phyloP scores from a whole-genome alignment of 2,329 filamentous ascomycete species.

The Epichloe sylvatica region DNA sequence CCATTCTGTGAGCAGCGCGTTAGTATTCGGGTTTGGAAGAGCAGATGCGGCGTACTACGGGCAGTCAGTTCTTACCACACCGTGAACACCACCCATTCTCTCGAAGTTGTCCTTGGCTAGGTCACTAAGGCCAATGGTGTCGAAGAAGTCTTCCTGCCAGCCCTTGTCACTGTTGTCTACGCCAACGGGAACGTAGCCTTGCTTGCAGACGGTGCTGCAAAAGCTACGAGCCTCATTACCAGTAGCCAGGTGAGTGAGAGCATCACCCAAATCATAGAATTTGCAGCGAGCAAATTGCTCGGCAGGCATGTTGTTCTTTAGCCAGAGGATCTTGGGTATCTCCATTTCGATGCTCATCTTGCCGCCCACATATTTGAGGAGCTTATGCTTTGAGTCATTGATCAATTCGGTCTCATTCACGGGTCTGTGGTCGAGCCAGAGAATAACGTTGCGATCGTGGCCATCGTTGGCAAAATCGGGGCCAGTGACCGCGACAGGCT shows the following conservation, averaged over 20 bases:
- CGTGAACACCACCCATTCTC: slow-evolving; percentile 85
- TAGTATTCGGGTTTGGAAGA: slow-evolving; percentile 1
- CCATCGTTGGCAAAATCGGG: slow-evolving; percentile 64
- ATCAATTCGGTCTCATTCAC: slow-evolving; percentile 84
- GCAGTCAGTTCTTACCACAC: slow-evolving; percentile 47
- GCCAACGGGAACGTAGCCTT: slow-evolving; percentile 91
- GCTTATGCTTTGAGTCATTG: slow-evolving; percentile 81
- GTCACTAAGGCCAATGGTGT: slow-evolving; percentile 73
- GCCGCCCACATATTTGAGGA: slow-evolving; percentile 90
- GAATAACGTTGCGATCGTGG: slow-evolving; percentile 84
- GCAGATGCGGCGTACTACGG: neutral
- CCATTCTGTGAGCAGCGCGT: slow-evolving; percentile 54
- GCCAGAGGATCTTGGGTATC: slow-evolving; percentile 93
- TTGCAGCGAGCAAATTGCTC: slow-evolving; percentile 87
- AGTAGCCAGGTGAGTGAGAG: slow-evolving; percentile 85
- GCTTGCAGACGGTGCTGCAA: slow-evolving; percentile 94
- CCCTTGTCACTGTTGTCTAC: slow-evolving; percentile 95
- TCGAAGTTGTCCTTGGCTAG: slow-evolving; percentile 76
- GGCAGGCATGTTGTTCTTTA: slow-evolving; percentile 95
- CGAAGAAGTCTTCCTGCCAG: slow-evolving; percentile 92
- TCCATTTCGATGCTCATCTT: slow-evolving; percentile 99
- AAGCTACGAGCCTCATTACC: slow-evolving; percentile 85
- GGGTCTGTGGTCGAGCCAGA: slow-evolving; percentile 94
- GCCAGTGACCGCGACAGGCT: slow-evolving; percentile 80
- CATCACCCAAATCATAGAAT: slow-evolving; percentile 91